These are phyloP conservation scores for Aquilaria yunnanensis DNA, from an alignment of 345 rosid genomes.

Conservation along the genomic window DNA sequence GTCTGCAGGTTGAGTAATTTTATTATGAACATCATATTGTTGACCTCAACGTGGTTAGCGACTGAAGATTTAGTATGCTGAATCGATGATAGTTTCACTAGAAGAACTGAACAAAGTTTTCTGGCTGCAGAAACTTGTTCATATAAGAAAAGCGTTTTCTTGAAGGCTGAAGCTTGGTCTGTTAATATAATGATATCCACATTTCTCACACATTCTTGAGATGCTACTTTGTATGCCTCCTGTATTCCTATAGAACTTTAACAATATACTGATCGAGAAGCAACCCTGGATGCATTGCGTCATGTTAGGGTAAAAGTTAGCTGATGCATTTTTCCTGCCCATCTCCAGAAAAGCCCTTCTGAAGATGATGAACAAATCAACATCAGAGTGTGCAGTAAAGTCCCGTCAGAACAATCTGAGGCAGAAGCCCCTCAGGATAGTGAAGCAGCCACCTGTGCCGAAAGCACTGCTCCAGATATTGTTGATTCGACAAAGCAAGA, in stretches of 20 bases:
- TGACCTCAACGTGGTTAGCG: too few species aligned
- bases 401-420: conserved; percentile 22
- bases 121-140: neutral
- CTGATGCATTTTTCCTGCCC: conserved; percentile 4
- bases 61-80: neutral
- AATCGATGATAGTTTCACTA: neutral
- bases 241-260: too few species aligned
- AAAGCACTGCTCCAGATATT: conserved; percentile 14
- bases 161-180: too few species aligned
- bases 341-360: conserved; percentile 51
- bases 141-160: too few species aligned
- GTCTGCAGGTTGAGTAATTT: too few species aligned
- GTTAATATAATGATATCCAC: too few species aligned
- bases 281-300: too few species aligned
- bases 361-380: conserved; percentile 49
- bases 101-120: neutral
- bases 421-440: conserved; percentile 18
- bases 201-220: too few species aligned
- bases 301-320: neutral
- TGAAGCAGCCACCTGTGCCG: conserved; percentile 15
- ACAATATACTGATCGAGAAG: too few species aligned
- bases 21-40: too few species aligned
- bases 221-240: too few species aligned
- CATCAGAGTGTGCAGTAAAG: conserved; percentile 16
- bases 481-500: conserved; percentile 15